Evolutionary conservation across 208 protist genomes (phyloP).

Genomic region (Trypanosoma conorhini): DNA sequence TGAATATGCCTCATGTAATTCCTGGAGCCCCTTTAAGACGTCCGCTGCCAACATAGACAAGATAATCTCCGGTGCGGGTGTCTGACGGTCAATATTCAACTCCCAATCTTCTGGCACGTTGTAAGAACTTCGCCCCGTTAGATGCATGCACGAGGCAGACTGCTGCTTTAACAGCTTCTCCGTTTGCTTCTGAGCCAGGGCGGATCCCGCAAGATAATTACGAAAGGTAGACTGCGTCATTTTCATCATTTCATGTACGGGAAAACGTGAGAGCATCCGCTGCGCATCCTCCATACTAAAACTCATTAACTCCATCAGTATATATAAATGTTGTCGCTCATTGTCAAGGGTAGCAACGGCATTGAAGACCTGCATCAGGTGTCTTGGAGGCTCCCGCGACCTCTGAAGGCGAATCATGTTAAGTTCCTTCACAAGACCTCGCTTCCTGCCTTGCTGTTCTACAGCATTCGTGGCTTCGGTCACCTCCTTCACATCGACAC

Average conservation of each 20-base stretch:
- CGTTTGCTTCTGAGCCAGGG: conserved; percentile 24
- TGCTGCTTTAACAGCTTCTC: conserved; percentile 46
- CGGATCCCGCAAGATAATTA: conserved; percentile 42
- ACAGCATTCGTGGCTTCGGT: conserved; percentile 68
- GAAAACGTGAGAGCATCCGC: conserved; percentile 77
- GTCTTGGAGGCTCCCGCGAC: conserved; percentile 31
- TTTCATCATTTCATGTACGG: conserved; percentile 59
- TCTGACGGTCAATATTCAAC: conserved; percentile 95
- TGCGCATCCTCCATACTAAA: conserved; percentile 79
- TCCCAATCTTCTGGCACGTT: conserved; percentile 73
- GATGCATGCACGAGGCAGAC: conserved; percentile 51
- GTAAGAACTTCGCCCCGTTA: conserved; percentile 59
- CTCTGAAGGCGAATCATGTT: conserved; percentile 82
- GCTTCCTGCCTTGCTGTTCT: conserved; percentile 82
- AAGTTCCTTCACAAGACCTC: conserved; percentile 85
- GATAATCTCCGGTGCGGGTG: conserved; percentile 99
- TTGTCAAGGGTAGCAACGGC: conserved; percentile 57
- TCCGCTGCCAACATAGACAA: conserved; percentile 99
- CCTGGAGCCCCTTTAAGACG: conserved; percentile 72
- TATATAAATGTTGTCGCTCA: conserved; percentile 64
- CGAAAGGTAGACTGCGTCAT: conserved; percentile 74
- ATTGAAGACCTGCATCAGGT: conserved; percentile 89
- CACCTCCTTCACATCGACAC: conserved; percentile 75
- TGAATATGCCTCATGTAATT: conserved; percentile 82
- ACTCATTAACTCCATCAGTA: conserved; percentile 88